These are phyloP conservation scores for Mortierella sp. DNA, from an alignment of 371 early-diverging fungal species.

Conservation along the genomic window DNA sequence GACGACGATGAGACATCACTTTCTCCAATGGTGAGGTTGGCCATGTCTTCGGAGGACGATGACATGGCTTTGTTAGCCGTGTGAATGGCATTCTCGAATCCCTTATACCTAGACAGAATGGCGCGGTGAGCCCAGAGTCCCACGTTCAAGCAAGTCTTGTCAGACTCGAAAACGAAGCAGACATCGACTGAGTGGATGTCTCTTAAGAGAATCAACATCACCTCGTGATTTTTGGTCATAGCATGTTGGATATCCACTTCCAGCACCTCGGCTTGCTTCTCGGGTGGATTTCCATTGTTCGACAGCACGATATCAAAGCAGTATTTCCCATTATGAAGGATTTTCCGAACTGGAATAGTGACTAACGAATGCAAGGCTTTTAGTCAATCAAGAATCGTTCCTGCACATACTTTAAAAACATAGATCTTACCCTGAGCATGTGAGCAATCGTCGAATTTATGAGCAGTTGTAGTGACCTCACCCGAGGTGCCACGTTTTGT, in stretches of 20 bases:
- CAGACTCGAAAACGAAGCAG: conserved; percentile 11
- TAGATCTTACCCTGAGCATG: too few species aligned
- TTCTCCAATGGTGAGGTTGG: too few species aligned
- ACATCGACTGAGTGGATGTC: conserved; percentile 20
- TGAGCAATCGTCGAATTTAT: too few species aligned
- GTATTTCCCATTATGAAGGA: background rate
- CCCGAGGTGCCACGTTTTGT: too few species aligned
- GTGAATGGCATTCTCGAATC: conserved; percentile 1
- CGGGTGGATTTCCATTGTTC: background rate
- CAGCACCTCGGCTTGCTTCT: background rate
- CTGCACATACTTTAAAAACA: too few species aligned
- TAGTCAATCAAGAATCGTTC: too few species aligned
- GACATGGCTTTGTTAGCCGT: background rate
- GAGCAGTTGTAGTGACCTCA: too few species aligned
- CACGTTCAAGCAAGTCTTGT: background rate
- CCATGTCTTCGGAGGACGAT: background rate
- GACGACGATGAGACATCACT: background rate
- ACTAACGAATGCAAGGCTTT: too few species aligned
- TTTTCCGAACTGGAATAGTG: too few species aligned
- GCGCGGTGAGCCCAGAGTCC: conserved; percentile 10
- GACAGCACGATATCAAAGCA: conserved; percentile 1
- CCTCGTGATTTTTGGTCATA: background rate
- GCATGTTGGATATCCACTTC: background rate
- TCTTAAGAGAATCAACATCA: background rate
- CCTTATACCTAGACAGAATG: conserved; percentile 5